phyloP scores from a whole-genome alignment of 441 rosid species.

The Jatropha multifida region DNA sequence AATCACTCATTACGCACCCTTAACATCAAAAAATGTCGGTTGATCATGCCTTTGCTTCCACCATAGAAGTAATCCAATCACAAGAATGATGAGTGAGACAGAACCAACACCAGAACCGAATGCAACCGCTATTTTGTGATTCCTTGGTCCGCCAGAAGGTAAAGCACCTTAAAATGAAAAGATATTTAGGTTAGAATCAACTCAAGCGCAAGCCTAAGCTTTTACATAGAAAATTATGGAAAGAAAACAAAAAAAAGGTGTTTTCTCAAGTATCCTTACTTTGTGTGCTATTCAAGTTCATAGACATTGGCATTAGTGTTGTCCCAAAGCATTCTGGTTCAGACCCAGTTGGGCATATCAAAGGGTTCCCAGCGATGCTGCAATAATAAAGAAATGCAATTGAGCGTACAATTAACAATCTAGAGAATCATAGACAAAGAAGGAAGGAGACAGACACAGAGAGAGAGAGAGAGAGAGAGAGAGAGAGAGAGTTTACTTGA shows the following conservation, averaged over 20 bases:
- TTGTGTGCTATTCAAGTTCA: slow-evolving; percentile 77
- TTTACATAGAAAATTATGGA: background rate
- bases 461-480: slow-evolving; percentile 14
- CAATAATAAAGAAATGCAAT: slow-evolving; percentile 15
- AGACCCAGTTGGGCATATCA: slow-evolving; percentile 77
- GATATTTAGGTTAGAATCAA: slow-evolving; percentile 27
- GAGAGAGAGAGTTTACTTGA: slow-evolving; percentile 54
- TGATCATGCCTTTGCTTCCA: slow-evolving; percentile 77
- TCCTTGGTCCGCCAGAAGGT: slow-evolving; percentile 42
- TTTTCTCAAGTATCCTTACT: slow-evolving; percentile 35
- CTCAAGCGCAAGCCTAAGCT: background rate
- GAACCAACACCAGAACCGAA: slow-evolving; percentile 70
- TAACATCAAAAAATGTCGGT: slow-evolving; percentile 75
- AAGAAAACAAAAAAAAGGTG: background rate
- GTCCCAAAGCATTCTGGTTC: slow-evolving; percentile 90
- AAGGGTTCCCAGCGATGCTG: slow-evolving; percentile 89
- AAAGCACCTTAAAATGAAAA: slow-evolving; percentile 38
- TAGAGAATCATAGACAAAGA: slow-evolving; percentile 4
- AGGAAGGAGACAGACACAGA: background rate
- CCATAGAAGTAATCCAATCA: slow-evolving; percentile 71
- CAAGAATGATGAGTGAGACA: slow-evolving; percentile 55
- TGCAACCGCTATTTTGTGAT: slow-evolving; percentile 73
- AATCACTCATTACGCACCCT: slow-evolving; percentile 47
- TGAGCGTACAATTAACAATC: slow-evolving; percentile 10
- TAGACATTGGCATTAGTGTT: slow-evolving; percentile 86